A percentile compares a stretch with the other conserved stretches of the same genome.
phyloP scores from a whole-genome alignment of 2,329 filamentous ascomycete species.

The Herpotrichia juniperi region DNA sequence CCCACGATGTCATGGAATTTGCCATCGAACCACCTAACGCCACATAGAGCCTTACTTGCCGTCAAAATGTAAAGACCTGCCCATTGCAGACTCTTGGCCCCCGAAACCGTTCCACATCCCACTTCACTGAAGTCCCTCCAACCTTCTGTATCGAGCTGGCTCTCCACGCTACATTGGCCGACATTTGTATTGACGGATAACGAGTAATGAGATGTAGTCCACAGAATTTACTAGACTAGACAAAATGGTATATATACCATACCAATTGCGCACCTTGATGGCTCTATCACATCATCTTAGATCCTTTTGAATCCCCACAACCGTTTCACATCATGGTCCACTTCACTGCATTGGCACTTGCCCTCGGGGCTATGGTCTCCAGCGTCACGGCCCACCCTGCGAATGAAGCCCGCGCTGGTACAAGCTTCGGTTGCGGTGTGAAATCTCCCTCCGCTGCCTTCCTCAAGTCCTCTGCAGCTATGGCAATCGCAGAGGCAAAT shows the following conservation, averaged over 20 bases:
- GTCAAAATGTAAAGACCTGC: neutral
- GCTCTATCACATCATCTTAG: neutral
- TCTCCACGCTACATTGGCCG: neutral
- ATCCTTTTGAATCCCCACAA: neutral
- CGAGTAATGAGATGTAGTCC: neutral
- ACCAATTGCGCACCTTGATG: neutral
- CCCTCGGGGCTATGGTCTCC: neutral
- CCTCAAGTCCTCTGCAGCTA: neutral
- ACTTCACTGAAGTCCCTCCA: neutral
- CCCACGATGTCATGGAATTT: too few species aligned
- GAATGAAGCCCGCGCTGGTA: neutral
- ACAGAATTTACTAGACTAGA: neutral
- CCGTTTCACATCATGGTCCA: neutral
- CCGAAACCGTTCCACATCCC: neutral
- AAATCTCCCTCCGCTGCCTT: neutral
- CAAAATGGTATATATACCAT: neutral
- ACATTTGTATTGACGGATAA: neutral
- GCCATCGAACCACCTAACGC: neutral
- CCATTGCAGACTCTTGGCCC: neutral
- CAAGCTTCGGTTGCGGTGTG: neutral
- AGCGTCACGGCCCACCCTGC: neutral
- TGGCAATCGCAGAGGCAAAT: neutral
- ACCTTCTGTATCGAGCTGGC: neutral
- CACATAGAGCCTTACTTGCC: neutral
- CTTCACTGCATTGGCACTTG: neutral